phyloP scores from a whole-genome alignment of 2,329 filamentous ascomycete genomes.

The Claviceps fusiformis region DNA sequence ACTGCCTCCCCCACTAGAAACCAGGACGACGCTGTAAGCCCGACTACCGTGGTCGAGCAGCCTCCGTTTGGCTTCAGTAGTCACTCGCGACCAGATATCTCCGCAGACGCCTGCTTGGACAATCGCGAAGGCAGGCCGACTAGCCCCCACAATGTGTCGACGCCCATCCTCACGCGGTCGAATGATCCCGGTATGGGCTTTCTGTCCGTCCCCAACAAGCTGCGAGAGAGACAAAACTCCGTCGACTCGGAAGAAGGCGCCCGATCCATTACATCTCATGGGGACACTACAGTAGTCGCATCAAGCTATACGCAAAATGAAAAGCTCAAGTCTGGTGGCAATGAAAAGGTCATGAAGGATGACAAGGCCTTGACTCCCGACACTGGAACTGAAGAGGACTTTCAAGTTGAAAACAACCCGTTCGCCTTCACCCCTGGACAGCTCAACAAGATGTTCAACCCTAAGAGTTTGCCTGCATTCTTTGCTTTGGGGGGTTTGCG shows the following conservation, averaged over 20 bases:
- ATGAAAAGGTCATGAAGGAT: conserved; percentile 48
- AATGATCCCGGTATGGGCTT: conserved; percentile 39
- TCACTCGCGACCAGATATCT: conserved; percentile 27
- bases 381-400: conserved; percentile 61
- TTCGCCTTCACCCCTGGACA: conserved; percentile 80
- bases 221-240: conserved; percentile 53
- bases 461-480: conserved; percentile 74
- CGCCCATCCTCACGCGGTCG: conserved; percentile 32
- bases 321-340: conserved; percentile 26
- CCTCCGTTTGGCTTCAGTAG: conserved; percentile 13
- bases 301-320: conserved; percentile 30
- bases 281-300: conserved; percentile 44
- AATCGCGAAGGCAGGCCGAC: conserved; percentile 53
- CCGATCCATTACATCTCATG: conserved; percentile 45
- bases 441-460: conserved; percentile 76
- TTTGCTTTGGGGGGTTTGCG: conserved; percentile 63
- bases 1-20: conserved; percentile 22
- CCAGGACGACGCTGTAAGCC: conserved; percentile 27
- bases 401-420: conserved; percentile 62
- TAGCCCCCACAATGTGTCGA: conserved; percentile 61
- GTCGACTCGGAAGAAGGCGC: conserved; percentile 53
- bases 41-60: conserved; percentile 23
- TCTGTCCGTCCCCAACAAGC: conserved; percentile 47
- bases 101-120: conserved; percentile 48
- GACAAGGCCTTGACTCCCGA: conserved; percentile 62